These are phyloP conservation scores for Kwoniella shivajii DNA, from an alignment of 1,284 basidiomycete genomes.

Conservation along the genomic window DNA sequence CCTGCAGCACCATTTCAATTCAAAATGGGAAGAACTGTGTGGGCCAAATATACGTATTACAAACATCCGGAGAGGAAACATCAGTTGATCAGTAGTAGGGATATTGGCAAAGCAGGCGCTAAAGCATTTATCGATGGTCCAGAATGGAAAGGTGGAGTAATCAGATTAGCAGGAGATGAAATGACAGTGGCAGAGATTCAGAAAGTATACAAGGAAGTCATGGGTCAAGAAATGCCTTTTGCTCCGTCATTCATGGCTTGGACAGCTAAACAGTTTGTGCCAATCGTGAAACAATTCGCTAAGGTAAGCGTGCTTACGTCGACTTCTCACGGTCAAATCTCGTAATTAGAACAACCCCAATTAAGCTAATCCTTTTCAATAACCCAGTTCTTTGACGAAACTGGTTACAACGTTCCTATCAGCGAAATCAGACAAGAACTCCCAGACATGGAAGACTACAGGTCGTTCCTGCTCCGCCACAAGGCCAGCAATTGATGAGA, in stretches of 20 bases:
- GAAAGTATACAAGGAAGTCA: constrained; percentile 1
- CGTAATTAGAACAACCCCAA: not conserved
- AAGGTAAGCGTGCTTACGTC: not conserved
- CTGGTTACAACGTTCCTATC: constrained; percentile 3
- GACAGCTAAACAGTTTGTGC: constrained; percentile 2
- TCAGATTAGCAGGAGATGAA: constrained; percentile 8
- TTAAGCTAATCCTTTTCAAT: too few relatives aligned
- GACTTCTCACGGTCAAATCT: not conserved
- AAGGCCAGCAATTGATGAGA: not conserved
- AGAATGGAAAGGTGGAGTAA: constrained; percentile 2
- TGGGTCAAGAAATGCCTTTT: not conserved
- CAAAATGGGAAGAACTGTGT: constrained; percentile 23
- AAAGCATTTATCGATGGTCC: constrained; percentile 4
- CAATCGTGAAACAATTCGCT: constrained; percentile 1
- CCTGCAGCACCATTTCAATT: constrained; percentile 18
- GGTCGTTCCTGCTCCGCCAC: not conserved
- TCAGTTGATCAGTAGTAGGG: constrained; percentile 21
- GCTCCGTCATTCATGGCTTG: constrained; percentile 1
- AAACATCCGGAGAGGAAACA: constrained; percentile 21
- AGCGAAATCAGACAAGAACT: not conserved
- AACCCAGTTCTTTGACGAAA: constrained; percentile 1
- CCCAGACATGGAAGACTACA: constrained; percentile 2
- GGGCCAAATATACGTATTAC: constrained; percentile 16
- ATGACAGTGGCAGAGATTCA: not conserved
- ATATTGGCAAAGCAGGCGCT: constrained; percentile 17